Evolutionary conservation across 192 early-diverging fungal species (phyloP).

Genomic region (Entomortierella chlamydospora): DNA sequence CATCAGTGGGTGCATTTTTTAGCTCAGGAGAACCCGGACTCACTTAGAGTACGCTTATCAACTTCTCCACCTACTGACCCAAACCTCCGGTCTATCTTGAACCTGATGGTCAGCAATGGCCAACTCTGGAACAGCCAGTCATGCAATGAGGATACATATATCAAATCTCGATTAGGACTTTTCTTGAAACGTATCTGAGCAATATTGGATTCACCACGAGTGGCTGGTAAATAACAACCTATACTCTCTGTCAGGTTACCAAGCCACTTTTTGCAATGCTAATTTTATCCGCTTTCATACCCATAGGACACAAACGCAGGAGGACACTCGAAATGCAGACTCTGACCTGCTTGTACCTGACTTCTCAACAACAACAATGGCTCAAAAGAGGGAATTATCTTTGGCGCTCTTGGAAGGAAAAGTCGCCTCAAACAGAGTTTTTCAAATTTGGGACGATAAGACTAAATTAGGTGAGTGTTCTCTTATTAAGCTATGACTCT

Average conservation of each 20-base stretch:
- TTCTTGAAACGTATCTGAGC: conserved; percentile 23
- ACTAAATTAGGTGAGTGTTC: conserved; percentile 8
- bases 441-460: conserved; percentile 20
- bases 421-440: conserved; percentile 14
- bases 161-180: conserved; percentile 20
- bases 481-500: neutral
- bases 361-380: conserved; percentile 12
- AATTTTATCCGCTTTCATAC: conserved; percentile 1
- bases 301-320: conserved; percentile 8
- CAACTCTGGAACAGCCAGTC: conserved; percentile 24
- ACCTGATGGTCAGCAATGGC: conserved; percentile 11
- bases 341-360: conserved; percentile 14
- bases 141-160: conserved; percentile 31
- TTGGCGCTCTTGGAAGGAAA: conserved; percentile 18
- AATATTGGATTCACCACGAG: conserved; percentile 6
- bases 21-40: neutral
- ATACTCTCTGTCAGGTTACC: neutral
- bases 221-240: conserved; percentile 16
- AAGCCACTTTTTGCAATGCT: neutral
- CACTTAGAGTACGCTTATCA: neutral
- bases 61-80: conserved; percentile 12
- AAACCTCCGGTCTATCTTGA: conserved; percentile 33
- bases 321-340: conserved; percentile 17
- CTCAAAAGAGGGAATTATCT: conserved; percentile 17
- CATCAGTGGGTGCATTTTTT: conserved; percentile 25